Percentiles rank a stretch among this genome's conserved stretches.
Evolutionary conservation across 2,329 filamentous ascomycete genomes (phyloP).

Genomic region (Epichloe festucae): DNA sequence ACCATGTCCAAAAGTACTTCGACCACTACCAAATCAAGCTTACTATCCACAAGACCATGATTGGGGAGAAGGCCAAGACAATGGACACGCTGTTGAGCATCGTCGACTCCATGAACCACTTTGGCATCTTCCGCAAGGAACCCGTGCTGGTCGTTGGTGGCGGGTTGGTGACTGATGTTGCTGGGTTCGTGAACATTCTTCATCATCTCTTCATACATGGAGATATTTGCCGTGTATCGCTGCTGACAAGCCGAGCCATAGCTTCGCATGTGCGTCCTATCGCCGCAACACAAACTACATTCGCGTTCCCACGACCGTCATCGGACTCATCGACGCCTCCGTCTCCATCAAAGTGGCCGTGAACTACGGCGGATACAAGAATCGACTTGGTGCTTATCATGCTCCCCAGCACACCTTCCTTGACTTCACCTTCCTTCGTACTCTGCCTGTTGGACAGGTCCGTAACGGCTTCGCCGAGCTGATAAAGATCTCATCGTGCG

Average conservation of each 20-base stretch:
- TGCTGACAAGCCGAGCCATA: conserved; percentile 13
- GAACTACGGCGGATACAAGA: conserved; percentile 67
- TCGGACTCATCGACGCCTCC: conserved; percentile 62
- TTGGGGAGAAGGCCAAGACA: conserved; percentile 63
- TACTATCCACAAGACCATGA: conserved; percentile 58
- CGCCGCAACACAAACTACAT: conserved; percentile 63
- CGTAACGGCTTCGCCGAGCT: conserved; percentile 63
- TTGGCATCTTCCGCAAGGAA: conserved; percentile 57
- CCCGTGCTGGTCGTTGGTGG: conserved; percentile 55
- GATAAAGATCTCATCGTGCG: conserved; percentile 64
- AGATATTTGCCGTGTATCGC: too few species aligned
- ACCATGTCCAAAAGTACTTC: conserved; percentile 54
- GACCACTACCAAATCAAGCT: conserved; percentile 48
- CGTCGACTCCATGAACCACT: conserved; percentile 61
- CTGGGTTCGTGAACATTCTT: conserved; percentile 33
- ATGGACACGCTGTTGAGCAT: conserved; percentile 57
- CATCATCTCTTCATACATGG: too few species aligned
- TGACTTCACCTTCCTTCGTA: conserved; percentile 60
- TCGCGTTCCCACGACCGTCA: conserved; percentile 60
- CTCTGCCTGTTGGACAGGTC: conserved; percentile 53
- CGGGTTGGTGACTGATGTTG: conserved; percentile 60
- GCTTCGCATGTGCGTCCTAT: conserved; percentile 59
- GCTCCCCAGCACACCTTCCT: conserved; percentile 60
- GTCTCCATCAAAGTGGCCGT: conserved; percentile 70
- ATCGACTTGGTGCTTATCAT: conserved; percentile 60